Conservation (phyloP, 2,329 filamentous ascomycete species). For the Penicillium sclerotigenum region DNA sequence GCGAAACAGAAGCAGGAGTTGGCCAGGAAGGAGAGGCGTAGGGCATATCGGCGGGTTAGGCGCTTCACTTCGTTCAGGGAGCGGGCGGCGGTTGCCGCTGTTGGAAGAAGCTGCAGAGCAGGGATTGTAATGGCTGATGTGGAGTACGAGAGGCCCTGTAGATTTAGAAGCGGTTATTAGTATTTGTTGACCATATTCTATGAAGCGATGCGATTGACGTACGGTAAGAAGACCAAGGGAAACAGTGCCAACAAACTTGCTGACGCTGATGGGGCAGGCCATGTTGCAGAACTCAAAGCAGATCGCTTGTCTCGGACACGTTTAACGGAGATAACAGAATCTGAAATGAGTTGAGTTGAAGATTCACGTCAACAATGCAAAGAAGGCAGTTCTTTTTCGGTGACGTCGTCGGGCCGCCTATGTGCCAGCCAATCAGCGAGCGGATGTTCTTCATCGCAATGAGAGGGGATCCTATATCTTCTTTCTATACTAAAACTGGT, state of each 20-base stretch:
- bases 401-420: slow-evolving; percentile 5
- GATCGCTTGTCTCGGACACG: neutral
- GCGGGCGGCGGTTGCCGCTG: slow-evolving; percentile 66
- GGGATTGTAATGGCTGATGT: slow-evolving; percentile 75
- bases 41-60: slow-evolving; percentile 62
- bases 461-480: too few relatives aligned
- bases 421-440: slow-evolving; percentile 4
- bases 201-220: slow-evolving; percentile 40
- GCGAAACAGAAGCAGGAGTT: slow-evolving; percentile 71
- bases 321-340: neutral
- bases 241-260: slow-evolving; percentile 91
- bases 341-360: neutral
- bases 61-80: slow-evolving; percentile 67
- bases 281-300: slow-evolving; percentile 45
- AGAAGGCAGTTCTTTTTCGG: neutral
- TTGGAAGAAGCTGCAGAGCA: slow-evolving; percentile 74
- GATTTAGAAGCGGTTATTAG: slow-evolving; percentile 8
- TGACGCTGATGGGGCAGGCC: slow-evolving; percentile 68
- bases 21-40: slow-evolving; percentile 66
- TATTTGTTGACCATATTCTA: slow-evolving; percentile 1
- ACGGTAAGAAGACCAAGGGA: slow-evolving; percentile 86
- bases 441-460: neutral
- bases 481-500: neutral
- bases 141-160: slow-evolving; percentile 82
- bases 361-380: neutral